These are phyloP conservation scores for Trametes villosa DNA, from an alignment of 768 basidiomycete species.

Conservation along the genomic window DNA sequence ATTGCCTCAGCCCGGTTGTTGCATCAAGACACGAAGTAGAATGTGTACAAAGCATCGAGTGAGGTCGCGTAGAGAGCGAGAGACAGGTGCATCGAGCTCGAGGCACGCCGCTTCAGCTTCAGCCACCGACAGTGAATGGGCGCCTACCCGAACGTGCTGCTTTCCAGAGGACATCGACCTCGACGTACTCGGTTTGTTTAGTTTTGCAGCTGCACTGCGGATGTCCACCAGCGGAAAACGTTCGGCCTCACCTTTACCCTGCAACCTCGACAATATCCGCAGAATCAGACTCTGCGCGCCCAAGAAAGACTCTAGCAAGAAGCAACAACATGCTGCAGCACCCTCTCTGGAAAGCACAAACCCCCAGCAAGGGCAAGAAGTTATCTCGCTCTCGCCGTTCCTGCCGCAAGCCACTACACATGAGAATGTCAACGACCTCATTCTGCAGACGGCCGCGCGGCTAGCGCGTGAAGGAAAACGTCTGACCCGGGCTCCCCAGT, in stretches of 20 bases:
- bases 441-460: slow-evolving; percentile 13
- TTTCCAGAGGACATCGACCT: too few species aligned
- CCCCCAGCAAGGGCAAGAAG: slow-evolving; percentile 9
- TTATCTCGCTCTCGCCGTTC: background rate
- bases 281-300: background rate
- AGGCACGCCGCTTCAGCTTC: too few species aligned
- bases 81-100: background rate
- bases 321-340: background rate
- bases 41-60: slow-evolving; percentile 3
- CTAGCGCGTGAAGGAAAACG: slow-evolving; percentile 25
- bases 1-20: background rate
- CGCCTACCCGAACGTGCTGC: too few species aligned
- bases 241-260: slow-evolving; percentile 14
- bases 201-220: background rate
- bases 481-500: slow-evolving; percentile 19
- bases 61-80: background rate
- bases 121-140: too few species aligned
- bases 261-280: slow-evolving; percentile 6
- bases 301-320: background rate
- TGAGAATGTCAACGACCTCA: slow-evolving; percentile 20
- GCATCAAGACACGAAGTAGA: background rate
- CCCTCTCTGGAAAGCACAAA: background rate
- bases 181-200: too few species aligned
- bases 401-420: background rate
- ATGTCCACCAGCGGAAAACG: slow-evolving; percentile 13